Base-by-base conservation (phyloP, 495 filamentous ascomycete genomes). In the Ascodesmis nigricans region DNA sequence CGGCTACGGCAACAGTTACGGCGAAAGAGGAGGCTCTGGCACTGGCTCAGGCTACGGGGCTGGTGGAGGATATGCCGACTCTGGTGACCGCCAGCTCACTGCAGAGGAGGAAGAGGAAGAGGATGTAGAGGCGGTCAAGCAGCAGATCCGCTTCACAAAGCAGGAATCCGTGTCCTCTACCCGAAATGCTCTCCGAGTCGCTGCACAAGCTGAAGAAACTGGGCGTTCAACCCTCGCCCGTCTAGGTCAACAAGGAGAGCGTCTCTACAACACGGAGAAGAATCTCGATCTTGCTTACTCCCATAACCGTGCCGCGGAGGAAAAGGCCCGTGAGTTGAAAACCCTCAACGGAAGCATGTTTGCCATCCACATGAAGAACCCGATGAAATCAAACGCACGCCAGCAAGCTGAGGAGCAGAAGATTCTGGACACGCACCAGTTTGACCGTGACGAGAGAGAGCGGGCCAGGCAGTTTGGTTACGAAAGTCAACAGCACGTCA, bases 291-390 rank as follows among this genome's bases (percentile, higher is more conserved):
- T 71, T 33, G 71, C 75, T 0, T 55, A 63, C 3, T 66, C 64
- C 23, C 69, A 80, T 42, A 77, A 72, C 37, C 62, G 64, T 9
- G 49, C 73, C n/a, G 79, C 79, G 0, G 71, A 75, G 33, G 74
- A 75, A 36, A 78, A 74, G 45, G 67, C 77, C 2, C 62, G 61
- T 27, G 78, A 90, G 42, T 54, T 91, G 9, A 80, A 78, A 55
- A 71, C 62, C 0, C 57, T 74, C 5, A 91, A 83, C 46, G 64
- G 71, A 43, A 75, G 67, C 55, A 84, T 90, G 80, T 84, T 87
- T 40, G 73, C 73, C 1, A 62, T 79, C 13, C 73, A 79, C 39
- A 66, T 80, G 9, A 62, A 58, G 11, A 83, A 82, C 43, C 75
- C 75, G 0, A 76, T 81, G 42, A 78, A 71, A 2, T 60, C 58